Evolutionary conservation across 2,329 filamentous ascomycete species (phyloP), one percentile per base, ranked within the genome.

Genomic region (Sporothrix globosa): DNA sequence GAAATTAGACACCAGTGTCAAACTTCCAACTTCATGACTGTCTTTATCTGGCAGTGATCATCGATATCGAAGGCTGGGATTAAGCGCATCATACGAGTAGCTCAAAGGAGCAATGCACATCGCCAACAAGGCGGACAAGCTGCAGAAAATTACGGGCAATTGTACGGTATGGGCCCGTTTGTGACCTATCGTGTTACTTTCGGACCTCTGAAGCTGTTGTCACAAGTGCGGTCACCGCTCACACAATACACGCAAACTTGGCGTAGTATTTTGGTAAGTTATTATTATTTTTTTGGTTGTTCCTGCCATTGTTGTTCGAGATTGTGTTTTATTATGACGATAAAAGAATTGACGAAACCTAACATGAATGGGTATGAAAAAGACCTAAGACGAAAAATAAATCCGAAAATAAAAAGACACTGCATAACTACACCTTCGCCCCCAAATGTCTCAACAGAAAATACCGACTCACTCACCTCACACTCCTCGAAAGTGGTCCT

Each of bases 361-460:
- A 61, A 61, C 56, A 24, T 10, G 39, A 44, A 61, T 41, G 56
- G 56, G 56, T 61, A 61, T 61, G 56, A 41, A 61, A 44, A 24
- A 44, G 24, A 44, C 3, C 14, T 19, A 17, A 56, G 27, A 27
- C 34, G 5, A 17, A 19, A 9, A 34, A 34, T 4, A 34, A 34
- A 21, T 44, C 34, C 21, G 2, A 60, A 46, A 46, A 48, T 17
- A 46, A 14, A 46, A 46, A 1, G 41, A 14, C 4, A 48, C 13
- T 11, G 24, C 53, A 56, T 1, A 30, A 56, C 19, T 58, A 27
- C 54, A 58, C 17, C n/a, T 58, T 30, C 30, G 54, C 54, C 21
- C 58, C 39, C 11, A 44, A 39, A 4, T 7, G 39, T 27, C 21
- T 21, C 21, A 27, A 63, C n/a, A 27, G 13, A 46, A 41, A 17